These are phyloP conservation scores for Saccharomycopsis fodiens DNA, from an alignment of 805 yeast genomes.

Conservation along the genomic window DNA sequence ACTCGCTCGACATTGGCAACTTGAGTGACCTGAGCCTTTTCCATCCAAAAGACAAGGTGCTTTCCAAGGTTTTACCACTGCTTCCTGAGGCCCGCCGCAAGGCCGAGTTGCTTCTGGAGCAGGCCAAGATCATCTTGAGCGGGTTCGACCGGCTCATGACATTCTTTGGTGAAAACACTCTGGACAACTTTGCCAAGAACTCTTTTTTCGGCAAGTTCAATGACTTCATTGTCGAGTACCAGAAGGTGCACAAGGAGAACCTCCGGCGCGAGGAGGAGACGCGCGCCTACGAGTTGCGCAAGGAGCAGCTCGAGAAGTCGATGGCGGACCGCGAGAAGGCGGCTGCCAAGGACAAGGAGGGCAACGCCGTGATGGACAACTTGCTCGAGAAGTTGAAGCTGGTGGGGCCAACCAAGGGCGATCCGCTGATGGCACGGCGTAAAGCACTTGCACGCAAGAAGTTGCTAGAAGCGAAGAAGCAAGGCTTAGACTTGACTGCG, in stretches of 20 bases:
- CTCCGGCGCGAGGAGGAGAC: conserved; percentile 75
- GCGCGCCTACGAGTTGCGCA: conserved; percentile 66
- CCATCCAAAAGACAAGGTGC: conserved; percentile 77
- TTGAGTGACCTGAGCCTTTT: conserved; percentile 69
- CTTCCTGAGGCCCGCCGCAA: conserved; percentile 72
- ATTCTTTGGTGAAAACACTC: conserved; percentile 84
- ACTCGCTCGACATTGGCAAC: conserved; percentile 75
- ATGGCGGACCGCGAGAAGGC: conserved; percentile 7
- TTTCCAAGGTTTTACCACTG: conserved; percentile 52
- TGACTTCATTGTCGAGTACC: conserved; percentile 72
- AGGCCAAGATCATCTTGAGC: conserved; percentile 50
- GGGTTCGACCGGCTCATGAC: conserved; percentile 70
- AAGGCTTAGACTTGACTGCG: conserved; percentile 20
- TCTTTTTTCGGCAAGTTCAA: conserved; percentile 73
- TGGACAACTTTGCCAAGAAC: conserved; percentile 57
- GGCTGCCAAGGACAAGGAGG: neutral
- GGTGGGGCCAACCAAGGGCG: conserved; percentile 37
- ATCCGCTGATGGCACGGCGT: conserved; percentile 68
- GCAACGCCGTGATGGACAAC: conserved; percentile 64
- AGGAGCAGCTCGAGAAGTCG: conserved; percentile 43
- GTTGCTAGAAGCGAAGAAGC: conserved; percentile 34
- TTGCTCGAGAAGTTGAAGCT: conserved; percentile 75
- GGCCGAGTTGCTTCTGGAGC: conserved; percentile 55
- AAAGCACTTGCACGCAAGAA: conserved; percentile 65
- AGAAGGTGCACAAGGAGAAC: conserved; percentile 74